Conservation (phyloP, 208 protist genomes). For the Acanthamoeba culbertsoni region DNA sequence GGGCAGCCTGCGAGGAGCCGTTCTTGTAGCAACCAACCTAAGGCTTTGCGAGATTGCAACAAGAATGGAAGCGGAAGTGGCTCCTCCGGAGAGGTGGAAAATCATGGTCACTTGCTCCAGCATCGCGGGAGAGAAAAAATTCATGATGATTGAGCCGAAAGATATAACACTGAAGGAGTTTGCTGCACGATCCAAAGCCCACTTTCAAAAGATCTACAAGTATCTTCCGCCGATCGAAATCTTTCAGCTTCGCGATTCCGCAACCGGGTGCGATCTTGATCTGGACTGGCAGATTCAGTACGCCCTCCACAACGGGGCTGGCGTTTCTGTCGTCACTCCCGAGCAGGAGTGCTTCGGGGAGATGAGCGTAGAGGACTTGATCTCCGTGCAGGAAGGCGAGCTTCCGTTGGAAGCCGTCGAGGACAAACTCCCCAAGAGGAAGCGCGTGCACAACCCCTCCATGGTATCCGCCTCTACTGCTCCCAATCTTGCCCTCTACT, state of each 20-base stretch:
- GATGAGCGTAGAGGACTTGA: background rate
- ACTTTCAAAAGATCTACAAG: background rate
- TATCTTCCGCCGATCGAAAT: background rate
- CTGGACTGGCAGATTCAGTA: background rate
- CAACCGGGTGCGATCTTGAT: background rate
- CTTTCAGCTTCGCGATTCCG: background rate
- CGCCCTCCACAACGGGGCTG: background rate
- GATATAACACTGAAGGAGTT: background rate
- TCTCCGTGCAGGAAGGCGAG: background rate
- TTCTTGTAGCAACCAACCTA: background rate
- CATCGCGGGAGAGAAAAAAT: background rate
- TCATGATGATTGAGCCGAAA: background rate
- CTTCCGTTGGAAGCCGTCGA: background rate
- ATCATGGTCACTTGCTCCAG: background rate
- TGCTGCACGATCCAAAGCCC: background rate
- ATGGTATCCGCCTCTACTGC: background rate
- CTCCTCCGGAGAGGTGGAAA: background rate
- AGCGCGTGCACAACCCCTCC: background rate
- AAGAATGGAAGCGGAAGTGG: background rate
- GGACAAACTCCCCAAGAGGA: background rate
- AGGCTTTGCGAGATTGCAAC: too few species aligned
- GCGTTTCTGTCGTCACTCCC: background rate
- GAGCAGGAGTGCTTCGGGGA: background rate
- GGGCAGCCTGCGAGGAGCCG: too few species aligned
- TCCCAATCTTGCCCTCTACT: background rate